These are phyloP conservation scores for Colletotrichum gloeosporioides DNA, from an alignment of 2,329 filamentous ascomycete genomes.

Conservation along the genomic window DNA sequence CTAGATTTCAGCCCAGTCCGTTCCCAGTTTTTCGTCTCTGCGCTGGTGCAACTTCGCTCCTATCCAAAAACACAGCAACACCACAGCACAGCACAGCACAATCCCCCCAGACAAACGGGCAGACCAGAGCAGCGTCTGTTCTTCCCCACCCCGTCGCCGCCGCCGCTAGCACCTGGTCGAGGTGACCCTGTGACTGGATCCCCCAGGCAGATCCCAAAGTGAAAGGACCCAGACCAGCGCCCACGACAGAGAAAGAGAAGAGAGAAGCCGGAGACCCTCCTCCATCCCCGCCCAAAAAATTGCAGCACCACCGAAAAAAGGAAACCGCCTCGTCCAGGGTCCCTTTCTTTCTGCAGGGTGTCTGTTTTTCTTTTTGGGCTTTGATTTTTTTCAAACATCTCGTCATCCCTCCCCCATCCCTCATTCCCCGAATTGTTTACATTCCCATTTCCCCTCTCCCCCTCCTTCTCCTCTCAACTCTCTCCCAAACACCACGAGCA, in stretches of 20 bases:
- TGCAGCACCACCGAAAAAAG: neutral
- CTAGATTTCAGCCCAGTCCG: neutral
- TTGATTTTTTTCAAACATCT: neutral
- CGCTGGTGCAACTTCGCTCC: neutral
- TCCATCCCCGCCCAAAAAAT: conserved; percentile 3
- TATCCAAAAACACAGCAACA: neutral
- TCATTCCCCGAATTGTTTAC: neutral
- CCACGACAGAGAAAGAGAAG: neutral
- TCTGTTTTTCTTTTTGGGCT: neutral
- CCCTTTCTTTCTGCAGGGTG: neutral
- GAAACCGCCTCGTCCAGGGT: neutral
- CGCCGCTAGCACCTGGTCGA: neutral
- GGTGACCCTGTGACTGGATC: neutral
- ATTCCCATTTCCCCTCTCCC: neutral
- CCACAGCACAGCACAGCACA: neutral
- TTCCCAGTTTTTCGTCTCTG: neutral
- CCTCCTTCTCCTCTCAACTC: neutral
- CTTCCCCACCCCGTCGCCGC: neutral
- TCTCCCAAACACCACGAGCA: neutral
- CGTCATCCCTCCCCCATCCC: neutral
- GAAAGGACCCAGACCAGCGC: neutral
- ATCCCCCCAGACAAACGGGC: neutral
- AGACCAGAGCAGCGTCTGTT: neutral
- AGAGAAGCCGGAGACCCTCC: neutral
- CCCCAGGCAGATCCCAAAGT: neutral